phyloP scores from a whole-genome alignment of 345 rosid genomes.

The Arabidopsis arenosa region DNA sequence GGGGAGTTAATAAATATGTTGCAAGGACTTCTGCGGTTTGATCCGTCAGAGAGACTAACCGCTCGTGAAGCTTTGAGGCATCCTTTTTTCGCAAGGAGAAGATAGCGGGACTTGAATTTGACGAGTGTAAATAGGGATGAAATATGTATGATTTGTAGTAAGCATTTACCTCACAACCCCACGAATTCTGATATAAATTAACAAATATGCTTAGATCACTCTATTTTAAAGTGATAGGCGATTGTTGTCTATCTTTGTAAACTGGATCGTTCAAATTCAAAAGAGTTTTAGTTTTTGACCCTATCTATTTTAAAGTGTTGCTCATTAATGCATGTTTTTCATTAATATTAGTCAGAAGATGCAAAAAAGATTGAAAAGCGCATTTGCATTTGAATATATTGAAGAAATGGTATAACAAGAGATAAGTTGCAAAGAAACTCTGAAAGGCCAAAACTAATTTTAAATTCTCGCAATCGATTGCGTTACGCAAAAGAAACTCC shows the following conservation, averaged over 20 bases:
- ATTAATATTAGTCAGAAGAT: too few relatives aligned
- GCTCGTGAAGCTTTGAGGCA: conserved; percentile 85
- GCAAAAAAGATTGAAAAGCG: too few relatives aligned
- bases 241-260: conserved; percentile 4
- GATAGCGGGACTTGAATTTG: conserved; percentile 37
- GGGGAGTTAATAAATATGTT: conserved; percentile 79
- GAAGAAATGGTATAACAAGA: too few relatives aligned
- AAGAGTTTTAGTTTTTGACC: background rate
- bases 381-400: too few relatives aligned
- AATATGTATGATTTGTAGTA: conserved; percentile 31
- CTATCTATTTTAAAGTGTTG: background rate
- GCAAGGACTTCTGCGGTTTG: conserved; percentile 75
- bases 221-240: conserved; percentile 1
- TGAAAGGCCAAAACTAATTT: too few relatives aligned
- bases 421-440: too few relatives aligned
- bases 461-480: too few relatives aligned
- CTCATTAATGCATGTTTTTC: too few relatives aligned
- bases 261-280: background rate
- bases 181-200: conserved; percentile 28
- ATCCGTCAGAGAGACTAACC: conserved; percentile 66
- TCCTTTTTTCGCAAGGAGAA: conserved; percentile 73
- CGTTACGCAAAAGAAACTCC: too few relatives aligned
- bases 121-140: conserved; percentile 39
- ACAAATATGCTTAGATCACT: conserved; percentile 3
- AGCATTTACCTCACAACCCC: conserved; percentile 8